Evolutionary conservation across 2,329 filamentous ascomycete genomes (phyloP).

Genomic region (Talaromyces rugulosus): DNA sequence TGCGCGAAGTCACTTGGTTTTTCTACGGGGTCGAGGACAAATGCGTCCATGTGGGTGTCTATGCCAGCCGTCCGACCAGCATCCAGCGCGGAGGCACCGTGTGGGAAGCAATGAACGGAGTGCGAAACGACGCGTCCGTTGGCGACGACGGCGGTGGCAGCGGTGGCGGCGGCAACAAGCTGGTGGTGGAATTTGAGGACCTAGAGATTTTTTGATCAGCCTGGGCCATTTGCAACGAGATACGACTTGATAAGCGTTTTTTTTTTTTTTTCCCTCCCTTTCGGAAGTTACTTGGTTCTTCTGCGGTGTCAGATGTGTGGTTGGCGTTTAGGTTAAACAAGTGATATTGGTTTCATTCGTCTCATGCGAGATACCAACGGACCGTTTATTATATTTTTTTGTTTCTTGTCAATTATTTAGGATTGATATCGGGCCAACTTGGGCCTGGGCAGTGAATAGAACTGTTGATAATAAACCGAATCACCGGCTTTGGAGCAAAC

Average conservation of each 20-base stretch:
- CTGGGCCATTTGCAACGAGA: conserved; percentile 7
- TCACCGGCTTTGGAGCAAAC: neutral
- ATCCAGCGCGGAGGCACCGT: conserved; percentile 36
- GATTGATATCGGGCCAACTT: neutral
- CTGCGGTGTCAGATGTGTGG: neutral
- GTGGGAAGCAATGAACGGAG: conserved; percentile 36
- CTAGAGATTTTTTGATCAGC: conserved; percentile 44
- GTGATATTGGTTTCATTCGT: neutral
- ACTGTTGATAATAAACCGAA: neutral
- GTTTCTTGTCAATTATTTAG: neutral
- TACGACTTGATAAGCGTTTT: conserved; percentile 6
- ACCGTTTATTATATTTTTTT: neutral
- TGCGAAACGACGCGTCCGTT: conserved; percentile 19
- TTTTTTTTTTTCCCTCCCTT: conserved; percentile 3
- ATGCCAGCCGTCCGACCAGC: conserved; percentile 53
- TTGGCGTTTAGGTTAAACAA: neutral
- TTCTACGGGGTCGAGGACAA: conserved; percentile 59
- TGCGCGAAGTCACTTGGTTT: conserved; percentile 59
- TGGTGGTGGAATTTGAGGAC: conserved; percentile 50
- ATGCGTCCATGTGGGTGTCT: conserved; percentile 54
- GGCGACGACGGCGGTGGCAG: conserved; percentile 15
- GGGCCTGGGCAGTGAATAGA: neutral
- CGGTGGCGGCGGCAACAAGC: conserved; percentile 27
- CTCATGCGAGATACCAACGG: neutral
- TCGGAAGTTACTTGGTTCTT: neutral